A percentile compares a stretch with the other conserved stretches of the same genome.
phyloP scores from a whole-genome alignment of 495 filamentous ascomycete species.

The Lophiotrema nucula region DNA sequence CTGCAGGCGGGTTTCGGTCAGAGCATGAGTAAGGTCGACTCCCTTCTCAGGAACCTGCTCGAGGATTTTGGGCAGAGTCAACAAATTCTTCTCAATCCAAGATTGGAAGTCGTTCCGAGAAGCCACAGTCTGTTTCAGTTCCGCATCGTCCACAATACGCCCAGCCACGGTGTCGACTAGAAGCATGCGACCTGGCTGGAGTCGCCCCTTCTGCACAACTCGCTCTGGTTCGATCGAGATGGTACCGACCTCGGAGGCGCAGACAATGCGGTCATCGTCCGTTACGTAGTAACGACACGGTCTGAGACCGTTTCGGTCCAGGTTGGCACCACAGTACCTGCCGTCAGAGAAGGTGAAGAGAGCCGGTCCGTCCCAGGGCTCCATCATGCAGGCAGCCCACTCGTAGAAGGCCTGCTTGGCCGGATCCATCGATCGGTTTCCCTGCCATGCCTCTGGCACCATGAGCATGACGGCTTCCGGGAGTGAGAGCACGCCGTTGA shows the following conservation, averaged over 20 bases:
- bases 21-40: slow-evolving; percentile 61
- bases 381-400: slow-evolving; percentile 99
- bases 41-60: slow-evolving; percentile 56
- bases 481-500: slow-evolving; percentile 95
- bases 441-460: slow-evolving; percentile 99
- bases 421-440: slow-evolving; percentile 86
- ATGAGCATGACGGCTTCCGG: slow-evolving; percentile 99
- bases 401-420: slow-evolving; percentile 98
- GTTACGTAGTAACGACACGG: slow-evolving; percentile 98
- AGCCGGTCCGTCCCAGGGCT: slow-evolving; percentile 98
- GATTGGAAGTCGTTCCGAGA: slow-evolving; percentile 79
- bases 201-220: slow-evolving; percentile 88
- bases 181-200: slow-evolving; percentile 97
- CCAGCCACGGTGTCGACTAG: slow-evolving; percentile 94
- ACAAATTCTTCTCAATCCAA: slow-evolving; percentile 85
- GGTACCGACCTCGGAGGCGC: slow-evolving; percentile 95
- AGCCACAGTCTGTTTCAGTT: slow-evolving; percentile 88
- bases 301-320: slow-evolving; percentile 96
- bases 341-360: slow-evolving; percentile 98
- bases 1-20: slow-evolving; percentile 75
- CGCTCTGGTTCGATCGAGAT: slow-evolving; percentile 88
- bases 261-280: slow-evolving; percentile 97
- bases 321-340: slow-evolving; percentile 94
- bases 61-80: slow-evolving; percentile 76
- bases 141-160: slow-evolving; percentile 91